Base-by-base conservation (phyloP, 306 rosid species). In the Cicer yamashitae region DNA sequence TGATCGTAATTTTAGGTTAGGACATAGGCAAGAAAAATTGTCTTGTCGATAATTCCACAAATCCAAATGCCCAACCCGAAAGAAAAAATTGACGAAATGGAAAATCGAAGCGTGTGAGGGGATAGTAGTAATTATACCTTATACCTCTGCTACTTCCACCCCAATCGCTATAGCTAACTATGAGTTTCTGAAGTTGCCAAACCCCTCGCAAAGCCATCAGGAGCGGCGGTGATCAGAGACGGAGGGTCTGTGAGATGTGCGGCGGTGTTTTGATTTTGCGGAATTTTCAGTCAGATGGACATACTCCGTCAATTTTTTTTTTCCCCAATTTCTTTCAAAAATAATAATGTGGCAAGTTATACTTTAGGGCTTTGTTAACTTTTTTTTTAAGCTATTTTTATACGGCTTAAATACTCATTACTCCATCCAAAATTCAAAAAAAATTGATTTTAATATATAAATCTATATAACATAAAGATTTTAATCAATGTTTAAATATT, bases 61-160 rank as follows among this genome's bases (percentile, higher is more conserved):
- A 70, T 40, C 12, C 20, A 64, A 18, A 70, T 20, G 25, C 38
- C 70, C 34, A 65, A 44, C 22, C 53, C 1, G 9, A 58, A 67
- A 67, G 25, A n/a, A 67, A 15, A 69, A 67, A 69, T 9, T 6
- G 15, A 37, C 20, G 57, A 68, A 52, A 67, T 2, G 17, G 11
- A 41, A 18, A 41, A 75, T 20, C 15, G 74, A 54, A 62, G 12
- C 1, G 14, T 40, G 40, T 8, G 46, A 70, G n/a, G 71, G 4
- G 14, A 50, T 12, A 22, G 66, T 30, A 25, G 43, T 20, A 9
- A 13, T 57, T 34, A 46, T 81, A 91, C 97, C 96, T 90, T 74
- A 90, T 88, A 40, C 98, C 98, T 84, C 89, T 84, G 74, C 96
- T 91, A 80, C 98, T 91, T 80, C 98, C 96, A 9, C 97, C 97